Evolutionary conservation across 164 flowering plant genomes (phyloP), one percentile per base, ranked within the genome.

Genomic region (Umbellularia californica): DNA sequence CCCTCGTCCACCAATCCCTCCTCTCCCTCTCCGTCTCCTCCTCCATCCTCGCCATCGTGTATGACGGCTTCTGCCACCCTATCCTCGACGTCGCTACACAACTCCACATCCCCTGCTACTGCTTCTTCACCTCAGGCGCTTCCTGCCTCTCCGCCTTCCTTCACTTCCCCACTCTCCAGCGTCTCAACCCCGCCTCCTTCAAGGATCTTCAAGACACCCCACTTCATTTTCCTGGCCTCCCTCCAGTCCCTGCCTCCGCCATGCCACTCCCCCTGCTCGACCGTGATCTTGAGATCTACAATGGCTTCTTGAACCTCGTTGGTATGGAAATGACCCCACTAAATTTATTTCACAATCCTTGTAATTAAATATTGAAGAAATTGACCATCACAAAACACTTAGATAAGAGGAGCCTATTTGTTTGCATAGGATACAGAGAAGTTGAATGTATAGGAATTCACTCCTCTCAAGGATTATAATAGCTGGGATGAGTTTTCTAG

Each of bases 61-160:
- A 81, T 13, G 89, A 88, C 63, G 25, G 76, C 63, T 88, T 88
- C 77, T 77, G 85, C 74, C 19, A 33, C 30, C 2, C 81, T 1
- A 78, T 83, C 3, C 65, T 78, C 5, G 24, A 72, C 9, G 83
- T 83, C 33, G 23, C 84, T 0, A 12, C 27, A 25, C 11, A 33
- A 3, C 79, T 85, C 66, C 25, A 50, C 33, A 76, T 88, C 75
- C 83, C 84, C 0, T 11, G 75, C 58, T 77, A 80, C 75, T 65
- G 79, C 60, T 82, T 74, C 75, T 72, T 27, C 76, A 77, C 82
- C 4, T 79, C 82, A 4, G 68, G 70, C 0, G 81, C 74, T 2
- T 60, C 63, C 13, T 35, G 9, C 51, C 76, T 79, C 3, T 69
- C 77, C 9, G 2, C 58, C 14, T 72, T 74, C 75, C 68, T 82